Evolutionary conservation across 805 yeast genomes (phyloP), one percentile per base, ranked within the genome.

Genomic region (Wickerhamiella sorbophila): DNA sequence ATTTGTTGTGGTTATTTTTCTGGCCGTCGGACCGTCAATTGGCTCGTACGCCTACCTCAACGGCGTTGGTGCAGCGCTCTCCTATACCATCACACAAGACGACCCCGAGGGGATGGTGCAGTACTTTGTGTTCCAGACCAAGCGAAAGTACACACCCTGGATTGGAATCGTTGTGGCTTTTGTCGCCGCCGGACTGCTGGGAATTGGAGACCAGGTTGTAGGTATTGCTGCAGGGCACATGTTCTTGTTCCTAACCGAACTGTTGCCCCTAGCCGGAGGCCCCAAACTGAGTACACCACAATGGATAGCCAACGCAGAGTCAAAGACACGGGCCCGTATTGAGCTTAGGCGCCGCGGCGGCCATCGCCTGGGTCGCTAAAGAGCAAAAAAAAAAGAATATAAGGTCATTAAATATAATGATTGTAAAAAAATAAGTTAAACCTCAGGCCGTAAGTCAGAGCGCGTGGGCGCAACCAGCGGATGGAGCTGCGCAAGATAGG

Each of bases 401-500:
- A n/a, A n/a, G n/a, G n/a, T n/a, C n/a, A n/a, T n/a, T n/a, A n/a
- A n/a, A n/a, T n/a, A n/a, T n/a, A n/a, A n/a, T n/a, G n/a, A n/a
- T n/a, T n/a, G n/a, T n/a, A n/a, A n/a, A n/a, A n/a, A n/a, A n/a
- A n/a, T n/a, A n/a, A n/a, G n/a, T 45, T 52, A 74, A 24, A 24
- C 29, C 60, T 86, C 95, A 8, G 93, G 94, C 64, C 95, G 77
- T 59, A 86, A 64, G 56, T 87, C 95, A 1, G 93, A 75, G 54
- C 96, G 75, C 59, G 80, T 81, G 33, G 96, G 96, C 34, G 75
- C 85, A 45, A 84, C 94, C 55, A 87, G 68, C 5, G 96, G 96
- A 62, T 87, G 95, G 45, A 87, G 66, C 59, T 87, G 96, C 29
- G 66, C 70, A 50, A 86, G 67, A 57, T 85, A 86, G 5, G 96